Evolutionary conservation across 1,139 yeast species (phyloP), one percentile per base, ranked within the genome.

Genomic region (Kurtzmaniella natalensis): DNA sequence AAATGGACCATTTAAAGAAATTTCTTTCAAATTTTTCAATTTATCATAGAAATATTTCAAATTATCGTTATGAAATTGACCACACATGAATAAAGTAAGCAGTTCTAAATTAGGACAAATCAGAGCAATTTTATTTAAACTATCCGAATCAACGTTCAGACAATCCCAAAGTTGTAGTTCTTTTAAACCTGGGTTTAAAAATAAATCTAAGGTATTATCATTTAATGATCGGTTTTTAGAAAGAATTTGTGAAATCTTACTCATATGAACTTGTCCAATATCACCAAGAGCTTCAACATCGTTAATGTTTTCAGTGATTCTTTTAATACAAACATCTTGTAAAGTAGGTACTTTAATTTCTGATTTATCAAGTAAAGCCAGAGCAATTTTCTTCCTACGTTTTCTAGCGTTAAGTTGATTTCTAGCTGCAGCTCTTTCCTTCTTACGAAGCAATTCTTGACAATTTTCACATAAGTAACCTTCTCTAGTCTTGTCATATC

Each of bases 81-180:
- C 98, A 62, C 97, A 92, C 96, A 88, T 89, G 40, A 78, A 78
- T 31, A 92, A 62, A 0, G 82, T 81, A 27, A 92, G 57, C 2
- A 69, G 59, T 44, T 75, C 79, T 3, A 92, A 43, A 25, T 80
- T 67, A 0, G 96, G 96, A 45, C 96, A 85, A 52, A 62, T 83
- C 0, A 95, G 70, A 0, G 89, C 89, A 28, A 92, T 77, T 44
- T 78, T 71, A 45, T 74, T 72, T 38, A 82, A 70, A 0, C 94
- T 74, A 42, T 76, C 82, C 27, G 73, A 70, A 22, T 76, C 76
- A 20, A 92, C 72, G 37, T 79, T 80, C 1, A 96, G 87, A 55
- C 98, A 92, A 59, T 92, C 98, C 92, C 95, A 87, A 42, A 92
- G 78, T 44, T 83, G 83, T 27, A 92, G 57, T 3, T 59, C 52